Conservation (phyloP, 2,329 filamentous ascomycete genomes). For the Fusarium sulawesiense region DNA sequence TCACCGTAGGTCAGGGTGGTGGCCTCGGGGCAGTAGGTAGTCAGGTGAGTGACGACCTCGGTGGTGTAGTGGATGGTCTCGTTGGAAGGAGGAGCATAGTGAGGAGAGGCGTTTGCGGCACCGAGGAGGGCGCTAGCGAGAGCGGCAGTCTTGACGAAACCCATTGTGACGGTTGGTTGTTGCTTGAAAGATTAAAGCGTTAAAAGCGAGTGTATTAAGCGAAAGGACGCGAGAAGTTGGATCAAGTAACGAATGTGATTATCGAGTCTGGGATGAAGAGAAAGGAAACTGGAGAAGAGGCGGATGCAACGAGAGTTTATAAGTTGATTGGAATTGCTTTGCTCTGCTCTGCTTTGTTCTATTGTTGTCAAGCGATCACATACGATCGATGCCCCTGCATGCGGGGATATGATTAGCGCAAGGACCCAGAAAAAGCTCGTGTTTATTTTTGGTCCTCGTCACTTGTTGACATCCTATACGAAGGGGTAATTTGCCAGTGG, state of each 20-base stretch:
- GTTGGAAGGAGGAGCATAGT: conserved; percentile 36
- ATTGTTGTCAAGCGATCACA: conserved; percentile 7
- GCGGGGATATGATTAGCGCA: conserved; percentile 14
- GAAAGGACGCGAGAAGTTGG: conserved; percentile 14
- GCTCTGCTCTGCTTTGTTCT: neutral
- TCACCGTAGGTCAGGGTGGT: conserved; percentile 69
- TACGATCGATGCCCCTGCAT: conserved; percentile 13
- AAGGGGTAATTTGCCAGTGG: conserved; percentile 17
- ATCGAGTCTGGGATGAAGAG: conserved; percentile 15
- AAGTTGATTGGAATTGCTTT: neutral
- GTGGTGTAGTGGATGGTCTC: conserved; percentile 64
- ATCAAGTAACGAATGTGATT: conserved; percentile 6
- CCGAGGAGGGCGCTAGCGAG: conserved; percentile 32
- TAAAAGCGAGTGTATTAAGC: conserved; percentile 21
- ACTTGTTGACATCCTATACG: conserved; percentile 9
- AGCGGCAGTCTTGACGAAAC: conserved; percentile 38
- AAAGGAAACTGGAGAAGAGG: neutral
- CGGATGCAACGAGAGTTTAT: conserved; percentile 2
- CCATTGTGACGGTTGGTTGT: conserved; percentile 34
- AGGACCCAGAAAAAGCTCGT: conserved; percentile 16
- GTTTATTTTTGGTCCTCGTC: conserved; percentile 25
- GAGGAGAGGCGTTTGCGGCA: conserved; percentile 32
- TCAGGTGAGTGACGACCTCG: conserved; percentile 70
- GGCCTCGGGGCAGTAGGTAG: conserved; percentile 74
- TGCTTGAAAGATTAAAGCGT: neutral